These are phyloP conservation scores for Trichoderma sp. DNA, from an alignment of 2,329 filamentous ascomycete species.

Conservation along the genomic window DNA sequence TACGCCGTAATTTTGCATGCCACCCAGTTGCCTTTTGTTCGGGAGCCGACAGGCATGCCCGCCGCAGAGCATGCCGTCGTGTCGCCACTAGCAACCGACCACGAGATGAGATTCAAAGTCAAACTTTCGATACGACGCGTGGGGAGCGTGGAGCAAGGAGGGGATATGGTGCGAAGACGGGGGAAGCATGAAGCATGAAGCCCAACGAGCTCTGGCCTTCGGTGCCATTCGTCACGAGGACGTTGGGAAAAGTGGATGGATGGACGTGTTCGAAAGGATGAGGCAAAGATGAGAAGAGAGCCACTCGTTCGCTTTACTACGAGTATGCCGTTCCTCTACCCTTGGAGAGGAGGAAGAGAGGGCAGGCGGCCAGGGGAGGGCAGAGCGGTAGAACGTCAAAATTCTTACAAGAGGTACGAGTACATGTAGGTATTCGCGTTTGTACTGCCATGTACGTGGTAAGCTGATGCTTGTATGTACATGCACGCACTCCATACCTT, in stretches of 20 bases:
- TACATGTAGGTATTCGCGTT: neutral
- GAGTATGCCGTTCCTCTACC: neutral
- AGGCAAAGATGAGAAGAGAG: neutral
- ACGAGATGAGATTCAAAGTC: constrained; percentile 1
- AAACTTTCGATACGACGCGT: neutral
- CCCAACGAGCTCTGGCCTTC: neutral
- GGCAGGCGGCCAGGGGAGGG: neutral
- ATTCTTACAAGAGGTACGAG: neutral
- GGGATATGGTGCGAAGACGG: neutral
- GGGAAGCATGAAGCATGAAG: neutral
- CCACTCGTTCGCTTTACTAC: neutral
- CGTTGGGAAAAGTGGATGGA: neutral
- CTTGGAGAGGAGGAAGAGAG: neutral
- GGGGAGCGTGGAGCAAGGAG: neutral
- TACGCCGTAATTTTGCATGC: neutral
- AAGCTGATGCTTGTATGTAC: neutral
- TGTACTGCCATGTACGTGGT: neutral
- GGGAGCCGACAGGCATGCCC: neutral
- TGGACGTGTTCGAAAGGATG: neutral
- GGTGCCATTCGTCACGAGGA: neutral
- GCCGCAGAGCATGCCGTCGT: neutral
- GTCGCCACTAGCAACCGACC: constrained; percentile 7
- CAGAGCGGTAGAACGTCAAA: neutral
- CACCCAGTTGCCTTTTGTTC: neutral
- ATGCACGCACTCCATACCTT: neutral